Evolutionary conservation across 2,329 filamentous ascomycete genomes (phyloP).

Genomic region (Thielaviopsis musarum): DNA sequence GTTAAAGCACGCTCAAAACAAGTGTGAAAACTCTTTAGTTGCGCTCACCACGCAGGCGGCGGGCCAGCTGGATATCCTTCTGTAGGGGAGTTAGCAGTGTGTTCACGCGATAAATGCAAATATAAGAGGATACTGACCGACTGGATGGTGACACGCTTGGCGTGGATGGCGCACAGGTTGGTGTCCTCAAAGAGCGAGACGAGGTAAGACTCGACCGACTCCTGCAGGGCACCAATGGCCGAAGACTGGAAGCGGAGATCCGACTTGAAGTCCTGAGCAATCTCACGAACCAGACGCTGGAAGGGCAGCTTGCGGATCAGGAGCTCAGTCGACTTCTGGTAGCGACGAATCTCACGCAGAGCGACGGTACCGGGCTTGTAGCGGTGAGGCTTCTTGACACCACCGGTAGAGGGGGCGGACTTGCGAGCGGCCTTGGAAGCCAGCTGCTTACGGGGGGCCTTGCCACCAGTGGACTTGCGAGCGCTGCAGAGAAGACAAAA

Average conservation of each 20-base stretch:
- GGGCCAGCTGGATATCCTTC: constrained; percentile 94
- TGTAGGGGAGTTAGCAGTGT: constrained; percentile 3
- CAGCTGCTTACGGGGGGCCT: constrained; percentile 84
- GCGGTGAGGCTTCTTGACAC: constrained; percentile 91
- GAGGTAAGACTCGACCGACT: constrained; percentile 97
- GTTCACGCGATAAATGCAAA: too few species aligned
- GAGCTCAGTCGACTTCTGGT: constrained; percentile 94
- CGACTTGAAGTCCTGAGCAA: constrained; percentile 89
- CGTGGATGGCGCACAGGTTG: constrained; percentile 96
- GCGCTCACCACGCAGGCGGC: constrained; percentile 85
- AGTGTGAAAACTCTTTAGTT: constrained; percentile 39
- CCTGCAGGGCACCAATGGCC: constrained; percentile 91
- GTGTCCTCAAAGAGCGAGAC: constrained; percentile 97
- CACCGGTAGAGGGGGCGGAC: constrained; percentile 88
- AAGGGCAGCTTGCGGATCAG: constrained; percentile 96
- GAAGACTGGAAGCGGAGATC: constrained; percentile 96
- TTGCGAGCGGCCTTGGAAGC: constrained; percentile 99
- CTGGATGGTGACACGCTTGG: constrained; percentile 98
- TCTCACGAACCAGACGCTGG: constrained; percentile 93
- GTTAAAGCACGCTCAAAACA: not conserved
- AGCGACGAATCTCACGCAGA: constrained; percentile 95
- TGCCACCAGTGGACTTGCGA: constrained; percentile 65
- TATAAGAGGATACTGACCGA: constrained; percentile 27
- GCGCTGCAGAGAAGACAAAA: constrained; percentile 19
- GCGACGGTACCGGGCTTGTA: constrained; percentile 88